Percentiles rank a stretch among this genome's conserved stretches.
Conservation (phyloP, 148 eudicot species). For the Rhododendron ovatum region DNA sequence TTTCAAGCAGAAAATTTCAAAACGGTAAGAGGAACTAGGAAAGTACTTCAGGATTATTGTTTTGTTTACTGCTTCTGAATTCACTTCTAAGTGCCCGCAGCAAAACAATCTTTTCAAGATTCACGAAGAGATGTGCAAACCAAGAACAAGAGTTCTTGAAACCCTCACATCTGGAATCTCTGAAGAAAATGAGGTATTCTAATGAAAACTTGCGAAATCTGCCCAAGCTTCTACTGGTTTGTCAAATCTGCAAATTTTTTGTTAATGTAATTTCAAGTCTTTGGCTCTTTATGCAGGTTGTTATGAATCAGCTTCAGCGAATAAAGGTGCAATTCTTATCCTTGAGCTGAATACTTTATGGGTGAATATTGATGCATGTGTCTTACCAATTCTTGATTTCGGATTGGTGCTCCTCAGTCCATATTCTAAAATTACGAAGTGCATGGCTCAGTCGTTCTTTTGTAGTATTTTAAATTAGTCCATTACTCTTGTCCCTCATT, state of each 20-base stretch:
- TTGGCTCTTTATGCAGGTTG: conserved; percentile 42
- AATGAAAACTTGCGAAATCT: not conserved
- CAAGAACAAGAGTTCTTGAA: conserved; percentile 68
- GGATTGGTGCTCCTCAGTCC: not conserved
- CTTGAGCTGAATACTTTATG: conserved; percentile 8
- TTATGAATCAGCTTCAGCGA: conserved; percentile 65
- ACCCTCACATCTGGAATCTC: conserved; percentile 76
- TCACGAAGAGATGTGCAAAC: conserved; percentile 75
- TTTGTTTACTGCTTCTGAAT: conserved; percentile 5
- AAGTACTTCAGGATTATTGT: conserved; percentile 1
- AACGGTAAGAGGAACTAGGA: conserved; percentile 38
- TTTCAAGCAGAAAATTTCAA: conserved; percentile 58
- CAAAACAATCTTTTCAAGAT: conserved; percentile 67
- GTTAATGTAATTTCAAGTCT: conserved; percentile 4
- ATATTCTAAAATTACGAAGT: not conserved
- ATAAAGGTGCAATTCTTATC: conserved; percentile 53
- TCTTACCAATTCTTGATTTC: not conserved
- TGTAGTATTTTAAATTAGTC: not conserved
- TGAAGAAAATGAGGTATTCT: conserved; percentile 81
- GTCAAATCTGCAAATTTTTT: not conserved
- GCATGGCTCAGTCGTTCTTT: not conserved
- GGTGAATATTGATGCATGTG: conserved; percentile 5
- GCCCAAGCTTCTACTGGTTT: not conserved
- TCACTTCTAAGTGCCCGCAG: conserved; percentile 35
- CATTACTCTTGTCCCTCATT: not conserved